Evolutionary conservation across 495 filamentous ascomycete genomes (phyloP).

Genomic region (Glonium stellatum): DNA sequence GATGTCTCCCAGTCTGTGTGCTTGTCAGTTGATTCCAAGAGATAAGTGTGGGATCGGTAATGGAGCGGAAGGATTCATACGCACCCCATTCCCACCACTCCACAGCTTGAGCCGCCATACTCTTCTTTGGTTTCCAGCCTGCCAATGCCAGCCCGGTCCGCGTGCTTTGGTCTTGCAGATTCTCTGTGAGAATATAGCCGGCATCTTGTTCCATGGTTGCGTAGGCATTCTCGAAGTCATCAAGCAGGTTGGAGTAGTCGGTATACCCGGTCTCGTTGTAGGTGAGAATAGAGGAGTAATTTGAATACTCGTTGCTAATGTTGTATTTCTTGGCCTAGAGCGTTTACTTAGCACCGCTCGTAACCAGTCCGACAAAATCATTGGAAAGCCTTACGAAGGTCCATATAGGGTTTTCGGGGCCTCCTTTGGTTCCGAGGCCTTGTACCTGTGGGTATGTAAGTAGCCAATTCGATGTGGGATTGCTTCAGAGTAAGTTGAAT

Average conservation of each 20-base stretch:
- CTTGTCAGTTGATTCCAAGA: constrained; percentile 38
- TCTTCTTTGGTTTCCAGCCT: constrained; percentile 58
- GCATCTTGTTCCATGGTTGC: constrained; percentile 47
- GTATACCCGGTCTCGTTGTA: constrained; percentile 23
- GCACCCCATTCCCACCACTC: constrained; percentile 58
- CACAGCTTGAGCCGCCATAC: constrained; percentile 52
- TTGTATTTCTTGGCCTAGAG: constrained; percentile 52
- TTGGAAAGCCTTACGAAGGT: constrained; percentile 40
- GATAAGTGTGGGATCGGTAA: background rate
- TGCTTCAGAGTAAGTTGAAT: background rate
- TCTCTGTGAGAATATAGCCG: constrained; percentile 51
- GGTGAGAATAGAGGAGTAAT: constrained; percentile 49
- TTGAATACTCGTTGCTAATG: constrained; percentile 54
- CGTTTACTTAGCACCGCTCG: background rate
- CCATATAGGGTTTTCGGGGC: constrained; percentile 65
- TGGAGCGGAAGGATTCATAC: constrained; percentile 1
- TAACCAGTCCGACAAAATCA: background rate
- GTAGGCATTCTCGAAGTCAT: constrained; percentile 48
- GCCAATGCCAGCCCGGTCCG: constrained; percentile 54
- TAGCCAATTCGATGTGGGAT: background rate
- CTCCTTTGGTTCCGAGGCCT: constrained; percentile 51
- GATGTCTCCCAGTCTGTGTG: constrained; percentile 38
- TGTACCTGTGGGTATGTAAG: constrained; percentile 42
- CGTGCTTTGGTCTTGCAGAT: constrained; percentile 57
- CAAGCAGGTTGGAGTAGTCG: constrained; percentile 39